Conservation (phyloP, 148 eudicot genomes). For the Heliosperma pusillum region DNA sequence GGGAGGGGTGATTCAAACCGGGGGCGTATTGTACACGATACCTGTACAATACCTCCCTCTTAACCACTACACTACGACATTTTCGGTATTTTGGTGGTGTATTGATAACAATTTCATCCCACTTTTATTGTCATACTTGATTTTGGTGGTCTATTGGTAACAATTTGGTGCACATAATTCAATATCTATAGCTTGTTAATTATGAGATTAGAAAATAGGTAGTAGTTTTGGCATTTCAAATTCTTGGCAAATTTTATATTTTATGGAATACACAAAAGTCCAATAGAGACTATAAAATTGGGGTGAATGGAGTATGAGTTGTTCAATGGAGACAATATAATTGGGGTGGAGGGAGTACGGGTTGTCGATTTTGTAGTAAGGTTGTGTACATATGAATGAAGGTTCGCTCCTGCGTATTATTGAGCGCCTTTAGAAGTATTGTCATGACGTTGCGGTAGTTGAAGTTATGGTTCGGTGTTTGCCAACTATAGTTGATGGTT, state of each 20-base stretch:
- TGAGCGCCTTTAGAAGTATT: neutral
- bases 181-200: no score
- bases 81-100: no score
- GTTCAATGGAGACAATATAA: neutral
- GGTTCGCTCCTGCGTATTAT: neutral
- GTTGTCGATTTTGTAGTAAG: neutral
- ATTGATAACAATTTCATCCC: no score
- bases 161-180: no score
- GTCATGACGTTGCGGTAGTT: neutral
- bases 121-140: neutral
- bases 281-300: neutral
- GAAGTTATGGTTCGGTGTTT: neutral
- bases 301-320: neutral
- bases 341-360: neutral
- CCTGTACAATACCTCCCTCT: no score
- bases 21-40: no score
- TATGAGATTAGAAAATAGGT: no score
- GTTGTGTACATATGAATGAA: neutral
- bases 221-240: no score
- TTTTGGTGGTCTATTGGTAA: no score
- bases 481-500: neutral
- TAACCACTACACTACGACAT: no score
- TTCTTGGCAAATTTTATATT: no score
- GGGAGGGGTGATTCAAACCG: no score
- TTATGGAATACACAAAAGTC: neutral